phyloP scores from a whole-genome alignment of 176 grass and related monocot genomes.

The Paspalum vaginatum region DNA sequence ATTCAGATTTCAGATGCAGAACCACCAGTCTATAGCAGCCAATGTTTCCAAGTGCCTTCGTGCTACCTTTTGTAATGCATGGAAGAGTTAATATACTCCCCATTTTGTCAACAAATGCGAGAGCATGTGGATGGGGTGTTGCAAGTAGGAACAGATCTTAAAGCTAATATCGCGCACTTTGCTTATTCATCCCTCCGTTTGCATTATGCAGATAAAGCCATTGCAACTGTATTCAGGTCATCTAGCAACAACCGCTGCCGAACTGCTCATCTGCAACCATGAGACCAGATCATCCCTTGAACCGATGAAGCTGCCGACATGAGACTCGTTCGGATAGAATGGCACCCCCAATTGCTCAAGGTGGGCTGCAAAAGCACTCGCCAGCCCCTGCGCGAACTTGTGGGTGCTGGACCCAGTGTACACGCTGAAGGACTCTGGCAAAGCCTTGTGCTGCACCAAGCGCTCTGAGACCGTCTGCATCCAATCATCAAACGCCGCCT shows the following conservation, averaged over 20 bases:
- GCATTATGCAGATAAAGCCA: neutral
- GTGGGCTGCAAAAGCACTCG: slow-evolving; percentile 42
- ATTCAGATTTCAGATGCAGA: slow-evolving; percentile 21
- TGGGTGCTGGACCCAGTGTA: slow-evolving; percentile 77
- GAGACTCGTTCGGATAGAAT: slow-evolving; percentile 54
- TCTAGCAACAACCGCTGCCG: neutral
- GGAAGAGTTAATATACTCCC: neutral
- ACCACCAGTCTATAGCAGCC: neutral
- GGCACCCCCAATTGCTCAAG: slow-evolving; percentile 52
- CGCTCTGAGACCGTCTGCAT: slow-evolving; percentile 46
- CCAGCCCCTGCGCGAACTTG: slow-evolving; percentile 73
- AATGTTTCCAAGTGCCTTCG: neutral
- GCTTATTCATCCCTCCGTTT: neutral
- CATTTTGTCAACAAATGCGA: too few species aligned
- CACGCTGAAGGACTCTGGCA: slow-evolving; percentile 66
- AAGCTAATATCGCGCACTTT: neutral
- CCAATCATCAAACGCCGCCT: slow-evolving; percentile 84
- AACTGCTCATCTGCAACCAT: slow-evolving; percentile 56
- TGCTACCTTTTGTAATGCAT: slow-evolving; percentile 2
- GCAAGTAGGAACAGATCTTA: neutral
- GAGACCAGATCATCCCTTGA: slow-evolving; percentile 61
- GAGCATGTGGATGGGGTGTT: neutral
- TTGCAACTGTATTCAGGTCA: neutral
- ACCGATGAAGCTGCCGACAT: slow-evolving; percentile 65
- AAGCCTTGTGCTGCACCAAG: slow-evolving; percentile 21